Base-by-base conservation (phyloP, 2,329 filamentous ascomycete genomes). In the Microcyclospora pomicola region DNA sequence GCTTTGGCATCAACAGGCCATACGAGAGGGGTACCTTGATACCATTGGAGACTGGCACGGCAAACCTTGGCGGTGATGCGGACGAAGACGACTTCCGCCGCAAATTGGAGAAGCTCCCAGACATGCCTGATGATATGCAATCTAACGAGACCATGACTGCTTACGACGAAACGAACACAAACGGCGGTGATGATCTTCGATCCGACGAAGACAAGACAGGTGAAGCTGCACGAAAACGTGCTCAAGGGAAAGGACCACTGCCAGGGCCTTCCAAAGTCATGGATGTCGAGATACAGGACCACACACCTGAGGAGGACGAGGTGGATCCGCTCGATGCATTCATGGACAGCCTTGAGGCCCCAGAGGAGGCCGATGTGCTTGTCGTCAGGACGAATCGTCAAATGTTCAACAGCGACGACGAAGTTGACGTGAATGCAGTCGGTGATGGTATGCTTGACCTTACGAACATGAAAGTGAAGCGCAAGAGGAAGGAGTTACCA, bases 401-500 rank as follows among this genome's bases (percentile, higher is more conserved):
- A 57, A 76, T 87, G 6, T 82, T 95, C 51, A 94, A 94, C 57
- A 84, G 80, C 42, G 72, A 77, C 43, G 80, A 93, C 44, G 86
- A 93, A 42, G 67, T 72, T 11, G 69, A 73, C 40, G 58, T 80
- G 36, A 75, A 75, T 27, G 71, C 76, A 27, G 67, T 80, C 27
- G 75, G 76, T 27, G 69, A 72, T 29, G 72, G 78, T 48, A 72
- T 72, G 2, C 75, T 79, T 48, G 70, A 75, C 50, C 67, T 77
- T 33, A 71, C 73, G n/a, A 46, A 46, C 30, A 69, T 77, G 46
- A 53, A 66, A 63, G 53, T 80, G 71, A 71, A 80, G 67, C 71
- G 71, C 53, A 95, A 94, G 67, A 95, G 94, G 69, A 94, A 95
- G 62, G 91, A 96, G 42, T 78, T 96, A n/a, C 86, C 87, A 1